These are phyloP conservation scores for Austropuccinia psidii DNA, from an alignment of 1,284 basidiomycete species.

Conservation along the genomic window DNA sequence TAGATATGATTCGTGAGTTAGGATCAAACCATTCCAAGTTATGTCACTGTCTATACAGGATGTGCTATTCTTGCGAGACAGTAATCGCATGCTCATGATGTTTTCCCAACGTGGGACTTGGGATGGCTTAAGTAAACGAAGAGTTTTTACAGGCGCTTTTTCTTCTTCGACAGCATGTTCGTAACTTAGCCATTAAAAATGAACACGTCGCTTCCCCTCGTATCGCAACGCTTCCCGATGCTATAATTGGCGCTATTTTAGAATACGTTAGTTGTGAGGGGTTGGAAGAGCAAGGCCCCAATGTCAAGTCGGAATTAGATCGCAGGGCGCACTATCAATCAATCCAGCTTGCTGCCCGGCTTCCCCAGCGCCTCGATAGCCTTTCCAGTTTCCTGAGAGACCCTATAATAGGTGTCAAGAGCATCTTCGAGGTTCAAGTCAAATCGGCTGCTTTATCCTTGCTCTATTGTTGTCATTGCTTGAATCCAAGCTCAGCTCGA, in stretches of 20 bases:
- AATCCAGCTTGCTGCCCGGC: constrained; percentile 1
- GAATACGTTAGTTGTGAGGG: constrained; percentile 1
- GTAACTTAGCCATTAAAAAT: constrained; percentile 5
- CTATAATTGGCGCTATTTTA: constrained; percentile 19
- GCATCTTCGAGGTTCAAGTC: neutral
- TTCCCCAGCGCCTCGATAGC: constrained; percentile 1
- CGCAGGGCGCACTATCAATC: neutral
- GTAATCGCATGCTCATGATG: neutral
- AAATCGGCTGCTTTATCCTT: constrained; percentile 1
- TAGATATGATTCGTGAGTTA: constrained; percentile 7
- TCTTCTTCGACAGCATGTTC: constrained; percentile 13
- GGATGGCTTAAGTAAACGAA: constrained; percentile 14
- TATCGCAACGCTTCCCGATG: constrained; percentile 23
- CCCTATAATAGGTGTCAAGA: neutral
- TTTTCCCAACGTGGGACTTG: neutral
- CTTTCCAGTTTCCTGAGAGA: neutral
- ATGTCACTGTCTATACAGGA: neutral
- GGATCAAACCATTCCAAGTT: neutral
- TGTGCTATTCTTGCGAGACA: neutral
- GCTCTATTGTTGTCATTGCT: constrained; percentile 7
- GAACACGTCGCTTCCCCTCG: neutral
- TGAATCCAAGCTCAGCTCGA: neutral
- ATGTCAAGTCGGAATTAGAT: neutral
- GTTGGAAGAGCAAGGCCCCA: neutral
- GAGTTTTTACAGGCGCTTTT: constrained; percentile 11